Conservation (phyloP, 192 early-diverging fungal species). For the Geosiphon pyriformis region DNA sequence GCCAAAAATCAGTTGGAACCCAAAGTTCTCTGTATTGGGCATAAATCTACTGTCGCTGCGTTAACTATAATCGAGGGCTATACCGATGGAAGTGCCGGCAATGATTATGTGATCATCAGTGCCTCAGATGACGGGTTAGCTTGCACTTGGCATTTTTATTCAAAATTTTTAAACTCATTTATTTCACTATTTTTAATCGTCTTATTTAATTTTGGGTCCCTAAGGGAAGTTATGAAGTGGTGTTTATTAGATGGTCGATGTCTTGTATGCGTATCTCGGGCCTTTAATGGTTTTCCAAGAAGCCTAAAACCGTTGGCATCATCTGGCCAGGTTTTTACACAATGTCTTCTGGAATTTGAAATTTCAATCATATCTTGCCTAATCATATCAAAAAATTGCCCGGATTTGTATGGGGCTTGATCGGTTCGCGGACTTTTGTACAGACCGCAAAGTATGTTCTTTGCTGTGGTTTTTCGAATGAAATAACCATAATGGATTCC, state of each 20-base stretch:
- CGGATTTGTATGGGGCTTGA: neutral
- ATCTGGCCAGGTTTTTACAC: conserved; percentile 12
- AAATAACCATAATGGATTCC: conserved; percentile 47
- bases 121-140: conserved; percentile 52
- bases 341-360: too few species aligned
- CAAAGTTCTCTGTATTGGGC: conserved; percentile 43
- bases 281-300: conserved; percentile 42
- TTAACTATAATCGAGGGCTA: conserved; percentile 36
- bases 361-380: too few species aligned
- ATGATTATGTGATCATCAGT: conserved; percentile 47
- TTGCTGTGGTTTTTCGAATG: conserved; percentile 48
- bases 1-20: conserved; percentile 33
- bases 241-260: conserved; percentile 45
- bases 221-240: conserved; percentile 26
- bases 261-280: conserved; percentile 35
- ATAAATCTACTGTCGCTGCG: conserved; percentile 42
- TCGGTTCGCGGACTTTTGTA: neutral
- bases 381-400: too few species aligned
- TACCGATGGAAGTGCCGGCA: conserved; percentile 34
- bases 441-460: conserved; percentile 41
- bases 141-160: neutral
- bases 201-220: conserved; percentile 31
- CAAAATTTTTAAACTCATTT: neutral
- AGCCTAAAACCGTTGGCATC: conserved; percentile 38
- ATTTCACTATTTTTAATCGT: neutral